phyloP scores from a whole-genome alignment of 2,329 filamentous ascomycete genomes.

The Ophiocordyceps polyrhachis-furcata region DNA sequence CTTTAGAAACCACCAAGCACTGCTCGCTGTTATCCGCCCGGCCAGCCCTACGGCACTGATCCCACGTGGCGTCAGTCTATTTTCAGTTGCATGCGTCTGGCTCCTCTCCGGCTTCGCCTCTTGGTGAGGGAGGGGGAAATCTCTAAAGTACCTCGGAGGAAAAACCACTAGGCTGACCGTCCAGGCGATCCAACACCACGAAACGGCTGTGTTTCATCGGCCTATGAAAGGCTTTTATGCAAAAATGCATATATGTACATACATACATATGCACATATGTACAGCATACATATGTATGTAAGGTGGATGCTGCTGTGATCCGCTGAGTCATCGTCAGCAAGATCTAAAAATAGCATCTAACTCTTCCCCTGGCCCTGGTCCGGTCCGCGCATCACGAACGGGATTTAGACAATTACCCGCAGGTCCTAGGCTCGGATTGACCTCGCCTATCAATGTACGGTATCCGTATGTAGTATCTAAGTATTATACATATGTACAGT shows the following conservation, averaged over 20 bases:
- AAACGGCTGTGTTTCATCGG: neutral
- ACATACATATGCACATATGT: too few relatives aligned
- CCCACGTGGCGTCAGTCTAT: neutral
- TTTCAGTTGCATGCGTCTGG: neutral
- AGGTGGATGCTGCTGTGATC: neutral
- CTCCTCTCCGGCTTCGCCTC: neutral
- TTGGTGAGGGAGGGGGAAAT: neutral
- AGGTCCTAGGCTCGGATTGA: too few relatives aligned
- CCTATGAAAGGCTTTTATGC: neutral
- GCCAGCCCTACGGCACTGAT: neutral
- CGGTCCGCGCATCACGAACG: too few relatives aligned
- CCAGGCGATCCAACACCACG: neutral
- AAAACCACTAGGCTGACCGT: neutral
- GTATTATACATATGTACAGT: too few relatives aligned
- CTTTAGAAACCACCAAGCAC: too few relatives aligned
- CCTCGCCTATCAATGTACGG: too few relatives aligned
- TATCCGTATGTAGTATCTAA: too few relatives aligned
- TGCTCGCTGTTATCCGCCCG: neutral
- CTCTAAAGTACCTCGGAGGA: neutral
- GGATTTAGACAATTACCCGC: too few relatives aligned
- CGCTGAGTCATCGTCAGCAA: too few relatives aligned
- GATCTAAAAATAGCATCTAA: too few relatives aligned
- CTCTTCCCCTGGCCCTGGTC: too few relatives aligned
- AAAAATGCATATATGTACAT: too few relatives aligned
- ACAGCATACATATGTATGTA: neutral